These are phyloP conservation scores for Climacium dendroides DNA, from an alignment of 225 moss, liverwort and hornwort species.

Conservation along the genomic window DNA sequence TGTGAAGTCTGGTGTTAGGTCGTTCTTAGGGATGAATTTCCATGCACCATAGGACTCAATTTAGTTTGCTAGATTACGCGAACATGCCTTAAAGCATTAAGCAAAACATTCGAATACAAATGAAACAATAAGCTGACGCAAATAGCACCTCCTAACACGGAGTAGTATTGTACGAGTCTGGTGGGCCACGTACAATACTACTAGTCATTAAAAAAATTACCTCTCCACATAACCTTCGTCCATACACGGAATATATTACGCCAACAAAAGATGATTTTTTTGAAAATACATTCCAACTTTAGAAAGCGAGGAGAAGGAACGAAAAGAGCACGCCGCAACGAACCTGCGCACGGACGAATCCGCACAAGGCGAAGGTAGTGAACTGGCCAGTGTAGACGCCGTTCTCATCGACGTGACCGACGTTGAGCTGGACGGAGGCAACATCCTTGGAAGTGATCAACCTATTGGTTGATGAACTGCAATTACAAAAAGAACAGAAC, in stretches of 20 bases:
- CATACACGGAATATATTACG: too few relatives aligned
- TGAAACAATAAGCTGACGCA: neutral
- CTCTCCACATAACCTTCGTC: neutral
- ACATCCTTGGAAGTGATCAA: conserved; percentile 46
- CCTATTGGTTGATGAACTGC: conserved; percentile 41
- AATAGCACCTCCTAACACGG: too few relatives aligned
- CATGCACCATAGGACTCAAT: neutral
- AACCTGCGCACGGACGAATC: conserved; percentile 46
- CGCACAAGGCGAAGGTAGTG: conserved; percentile 41
- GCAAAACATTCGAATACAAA: neutral
- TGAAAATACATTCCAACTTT: neutral
- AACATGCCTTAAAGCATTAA: neutral
- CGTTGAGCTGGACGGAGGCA: conserved; percentile 36
- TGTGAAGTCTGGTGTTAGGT: neutral
- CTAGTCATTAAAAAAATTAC: too few relatives aligned
- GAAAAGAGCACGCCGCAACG: neutral
- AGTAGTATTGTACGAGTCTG: too few relatives aligned
- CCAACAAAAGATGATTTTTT: neutral
- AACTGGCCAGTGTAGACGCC: conserved; percentile 43
- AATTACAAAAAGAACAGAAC: neutral
- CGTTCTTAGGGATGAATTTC: neutral
- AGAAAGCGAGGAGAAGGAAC: neutral
- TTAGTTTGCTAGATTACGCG: neutral
- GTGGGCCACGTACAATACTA: too few relatives aligned
- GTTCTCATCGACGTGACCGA: conserved; percentile 36